Percentiles rank a stretch among this genome's conserved stretches.
These are phyloP conservation scores for Fraxinus greggii DNA, from an alignment of 305 asterid species.

Conservation along the genomic window DNA sequence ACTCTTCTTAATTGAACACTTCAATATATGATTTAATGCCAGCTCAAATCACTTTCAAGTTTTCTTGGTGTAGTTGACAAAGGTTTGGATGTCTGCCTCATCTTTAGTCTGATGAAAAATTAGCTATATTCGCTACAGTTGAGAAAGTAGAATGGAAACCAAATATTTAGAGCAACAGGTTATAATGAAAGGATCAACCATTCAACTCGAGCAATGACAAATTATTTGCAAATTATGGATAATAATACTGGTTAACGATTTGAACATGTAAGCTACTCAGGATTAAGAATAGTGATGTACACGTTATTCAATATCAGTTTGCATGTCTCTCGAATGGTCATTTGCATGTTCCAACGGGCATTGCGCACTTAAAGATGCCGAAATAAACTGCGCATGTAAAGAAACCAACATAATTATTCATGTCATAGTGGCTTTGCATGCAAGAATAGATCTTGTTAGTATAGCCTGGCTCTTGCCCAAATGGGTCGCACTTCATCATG, in stretches of 20 bases:
- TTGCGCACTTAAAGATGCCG: no score
- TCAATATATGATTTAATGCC: background rate
- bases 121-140: background rate
- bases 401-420: no score
- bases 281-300: background rate
- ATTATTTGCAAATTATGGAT: background rate
- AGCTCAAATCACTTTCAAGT: background rate
- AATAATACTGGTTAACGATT: background rate
- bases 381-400: no score
- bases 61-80: background rate
- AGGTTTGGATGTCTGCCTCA: no score
- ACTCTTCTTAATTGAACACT: no score
- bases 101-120: background rate
- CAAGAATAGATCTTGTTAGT: no score
- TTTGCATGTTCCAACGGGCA: no score
- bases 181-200: background rate
- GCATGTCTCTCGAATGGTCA: background rate
- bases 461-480: no score
- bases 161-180: background rate
- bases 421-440: no score
- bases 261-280: slow-evolving; percentile 10
- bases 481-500: no score
- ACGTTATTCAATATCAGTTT: background rate
- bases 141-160: background rate
- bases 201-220: background rate